phyloP scores from a whole-genome alignment of 2,329 filamentous ascomycete species.

The Teratosphaeria nubilosa region DNA sequence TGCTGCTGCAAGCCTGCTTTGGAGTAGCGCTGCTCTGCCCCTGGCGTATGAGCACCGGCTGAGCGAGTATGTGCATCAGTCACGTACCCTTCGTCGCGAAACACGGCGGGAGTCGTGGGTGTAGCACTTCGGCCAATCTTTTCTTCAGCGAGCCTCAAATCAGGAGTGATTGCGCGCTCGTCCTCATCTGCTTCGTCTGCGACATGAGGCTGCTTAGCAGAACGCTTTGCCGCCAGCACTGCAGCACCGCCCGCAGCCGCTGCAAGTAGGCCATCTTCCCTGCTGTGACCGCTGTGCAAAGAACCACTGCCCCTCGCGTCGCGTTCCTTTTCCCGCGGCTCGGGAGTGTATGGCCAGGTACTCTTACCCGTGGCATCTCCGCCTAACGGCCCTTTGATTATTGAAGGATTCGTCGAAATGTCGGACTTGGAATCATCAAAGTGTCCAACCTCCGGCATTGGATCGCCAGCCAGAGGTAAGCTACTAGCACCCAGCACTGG shows the following conservation, averaged over 20 bases:
- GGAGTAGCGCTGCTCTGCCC: constrained; percentile 34
- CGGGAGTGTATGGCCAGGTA: constrained; percentile 25
- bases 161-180: constrained; percentile 32
- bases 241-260: constrained; percentile 20
- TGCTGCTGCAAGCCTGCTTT: constrained; percentile 48
- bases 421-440: constrained; percentile 50
- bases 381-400: constrained; percentile 64
- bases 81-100: constrained; percentile 84
- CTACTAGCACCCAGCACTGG: constrained; percentile 57
- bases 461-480: constrained; percentile 57
- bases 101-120: constrained; percentile 47
- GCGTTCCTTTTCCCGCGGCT: constrained; percentile 11
- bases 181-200: constrained; percentile 16
- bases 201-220: constrained; percentile 29
- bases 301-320: constrained; percentile 7
- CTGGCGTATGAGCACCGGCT: constrained; percentile 38
- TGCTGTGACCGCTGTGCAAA: constrained; percentile 8
- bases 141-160: constrained; percentile 3
- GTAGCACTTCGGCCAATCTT: constrained; percentile 13
- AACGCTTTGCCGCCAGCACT: constrained; percentile 13
- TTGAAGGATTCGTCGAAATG: constrained; percentile 73
- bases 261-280: constrained; percentile 10
- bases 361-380: constrained; percentile 45
- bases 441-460: constrained; percentile 69
- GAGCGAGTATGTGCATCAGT: constrained; percentile 53